Evolutionary conservation across 2,329 filamentous ascomycete species (phyloP), one percentile per base, ranked within the genome.

Genomic region (Myriosclerotinia curreyana): DNA sequence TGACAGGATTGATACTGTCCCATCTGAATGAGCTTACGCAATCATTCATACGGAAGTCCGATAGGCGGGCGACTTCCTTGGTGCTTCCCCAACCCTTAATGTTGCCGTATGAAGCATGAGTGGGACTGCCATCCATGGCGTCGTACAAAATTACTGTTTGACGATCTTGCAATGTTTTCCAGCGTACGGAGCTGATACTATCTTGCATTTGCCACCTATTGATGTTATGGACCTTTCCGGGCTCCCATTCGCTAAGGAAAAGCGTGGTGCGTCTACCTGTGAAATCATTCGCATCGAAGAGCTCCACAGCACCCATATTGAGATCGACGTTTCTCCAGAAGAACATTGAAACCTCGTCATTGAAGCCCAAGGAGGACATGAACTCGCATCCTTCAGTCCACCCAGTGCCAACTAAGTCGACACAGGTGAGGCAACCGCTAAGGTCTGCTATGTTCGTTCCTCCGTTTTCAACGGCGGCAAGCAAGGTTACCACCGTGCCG

Each of bases 241-340:
- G 20, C 5, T 3, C 17, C 25, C 54, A 56, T 25, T 46, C 40
- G 11, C 40, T 48, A 17, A 58, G 40, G 38, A 48, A 58, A 14
- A 48, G n/a, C 17, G 40, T 48, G 3, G 53, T 28, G 17, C 53
- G 15, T 56, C 53, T 40, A 20, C 53, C 53, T 6, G 3, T 42
- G 5, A 56, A 56, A 14, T 56, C 22, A 9, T 6, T 2, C 4
- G 15, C 53, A 14, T 56, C 53, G 22, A 56, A 44, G 15, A 56
- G 22, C 25, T 56, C 53, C 8, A 44, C n/a, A 14, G 53, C 53
- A 5, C 53, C 53, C 22, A 56, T 44, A 11, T 56, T 56, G 5
- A 56, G 53, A 56, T 56, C 53, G 8, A 56, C 22, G 7, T 7
- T 56, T 31, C 53, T 25, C 53, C 53, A 56, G 20, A 56, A 56